phyloP scores from a whole-genome alignment of 2,329 filamentous ascomycete species.

The Pseudogymnoascus sp. region DNA sequence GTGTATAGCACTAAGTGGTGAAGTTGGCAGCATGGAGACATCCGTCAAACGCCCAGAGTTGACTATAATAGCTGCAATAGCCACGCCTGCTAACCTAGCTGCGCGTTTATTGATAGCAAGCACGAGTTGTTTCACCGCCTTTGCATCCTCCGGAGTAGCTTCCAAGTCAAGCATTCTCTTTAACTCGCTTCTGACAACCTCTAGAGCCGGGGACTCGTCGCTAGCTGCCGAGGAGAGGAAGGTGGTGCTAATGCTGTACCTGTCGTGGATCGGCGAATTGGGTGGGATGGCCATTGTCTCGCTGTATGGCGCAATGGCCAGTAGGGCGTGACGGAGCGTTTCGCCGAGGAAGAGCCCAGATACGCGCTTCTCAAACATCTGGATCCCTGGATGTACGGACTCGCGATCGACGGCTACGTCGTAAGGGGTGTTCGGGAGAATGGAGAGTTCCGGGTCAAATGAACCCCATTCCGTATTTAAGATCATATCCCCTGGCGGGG shows the following conservation, averaged over 20 bases:
- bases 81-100: slow-evolving; percentile 78
- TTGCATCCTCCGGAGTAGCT: slow-evolving; percentile 73
- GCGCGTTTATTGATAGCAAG: slow-evolving; percentile 81
- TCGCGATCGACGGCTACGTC: slow-evolving; percentile 70
- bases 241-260: slow-evolving; percentile 87
- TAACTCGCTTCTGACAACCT: slow-evolving; percentile 67
- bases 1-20: slow-evolving; percentile 21
- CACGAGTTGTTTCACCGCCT: slow-evolving; percentile 76
- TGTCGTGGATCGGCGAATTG: slow-evolving; percentile 60
- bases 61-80: slow-evolving; percentile 76
- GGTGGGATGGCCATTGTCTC: slow-evolving; percentile 64
- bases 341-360: slow-evolving; percentile 98
- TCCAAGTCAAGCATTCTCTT: slow-evolving; percentile 70
- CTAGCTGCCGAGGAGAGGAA: slow-evolving; percentile 82
- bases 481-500: slow-evolving; percentile 85
- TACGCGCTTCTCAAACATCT: slow-evolving; percentile 98
- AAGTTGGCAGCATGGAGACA: slow-evolving; percentile 44
- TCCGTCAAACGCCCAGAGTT: slow-evolving; percentile 69
- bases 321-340: slow-evolving; percentile 70
- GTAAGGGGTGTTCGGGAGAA: slow-evolving; percentile 78
- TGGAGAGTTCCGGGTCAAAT: slow-evolving; percentile 87
- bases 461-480: slow-evolving; percentile 98
- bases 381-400: slow-evolving; percentile 84
- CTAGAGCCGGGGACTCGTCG: slow-evolving; percentile 65
- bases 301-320: slow-evolving; percentile 66